Evolutionary conservation across 73 alveolate species (phyloP).

Genomic region (Paramecium biaurelia): DNA sequence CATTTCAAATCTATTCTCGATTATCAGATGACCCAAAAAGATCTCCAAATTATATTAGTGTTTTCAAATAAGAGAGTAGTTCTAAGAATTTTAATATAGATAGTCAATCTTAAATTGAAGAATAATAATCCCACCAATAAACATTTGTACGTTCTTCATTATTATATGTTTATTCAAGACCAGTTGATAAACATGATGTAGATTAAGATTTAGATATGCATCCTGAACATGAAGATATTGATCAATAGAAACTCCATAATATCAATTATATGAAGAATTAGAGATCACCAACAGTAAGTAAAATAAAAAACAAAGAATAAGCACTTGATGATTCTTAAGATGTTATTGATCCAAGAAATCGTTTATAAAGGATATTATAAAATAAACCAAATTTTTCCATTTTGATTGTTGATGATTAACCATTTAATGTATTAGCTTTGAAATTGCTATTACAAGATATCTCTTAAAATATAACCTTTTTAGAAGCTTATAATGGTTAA

Average conservation of each 20-base stretch:
- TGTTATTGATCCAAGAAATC: neutral
- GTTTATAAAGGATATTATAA: neutral
- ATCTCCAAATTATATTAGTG: constrained; percentile 42
- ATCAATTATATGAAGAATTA: neutral
- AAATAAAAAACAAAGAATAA: neutral
- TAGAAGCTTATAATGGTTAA: constrained; percentile 64
- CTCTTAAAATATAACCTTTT: neutral
- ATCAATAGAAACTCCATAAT: neutral
- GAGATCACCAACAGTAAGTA: neutral
- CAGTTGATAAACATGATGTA: neutral
- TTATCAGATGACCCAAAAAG: constrained; percentile 8
- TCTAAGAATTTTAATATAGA: neutral
- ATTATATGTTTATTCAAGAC: neutral
- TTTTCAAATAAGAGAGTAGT: constrained; percentile 27
- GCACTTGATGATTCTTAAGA: constrained; percentile 23
- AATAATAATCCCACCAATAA: neutral
- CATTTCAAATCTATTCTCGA: constrained; percentile 42
- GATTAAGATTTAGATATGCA: neutral
- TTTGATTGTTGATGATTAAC: constrained; percentile 61
- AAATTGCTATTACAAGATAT: neutral
- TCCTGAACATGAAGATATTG: neutral
- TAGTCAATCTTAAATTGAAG: neutral
- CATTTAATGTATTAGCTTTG: constrained; percentile 56
- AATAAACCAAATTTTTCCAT: constrained; percentile 9
- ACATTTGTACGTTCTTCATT: constrained; percentile 7